Evolutionary conservation across 192 early-diverging fungal species (phyloP).

Genomic region (Diversispora epigaea): DNA sequence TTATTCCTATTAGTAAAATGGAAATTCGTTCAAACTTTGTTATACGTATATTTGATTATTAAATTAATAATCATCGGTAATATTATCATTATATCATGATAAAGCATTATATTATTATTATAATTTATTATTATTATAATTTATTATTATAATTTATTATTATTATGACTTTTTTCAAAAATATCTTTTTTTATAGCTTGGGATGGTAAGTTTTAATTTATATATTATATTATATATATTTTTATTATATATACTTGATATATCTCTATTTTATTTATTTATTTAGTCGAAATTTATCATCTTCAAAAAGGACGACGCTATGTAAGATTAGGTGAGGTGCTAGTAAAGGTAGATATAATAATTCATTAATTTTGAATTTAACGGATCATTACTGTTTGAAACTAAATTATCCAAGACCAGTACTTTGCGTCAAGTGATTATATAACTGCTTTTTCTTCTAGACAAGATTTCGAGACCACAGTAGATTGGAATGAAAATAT

Average conservation of each 20-base stretch:
- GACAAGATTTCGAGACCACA: constrained; percentile 84
- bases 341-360: constrained; percentile 38
- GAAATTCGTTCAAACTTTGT: constrained; percentile 78
- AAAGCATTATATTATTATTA: neutral
- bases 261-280: neutral
- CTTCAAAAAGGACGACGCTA: constrained; percentile 78
- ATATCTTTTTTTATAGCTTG: constrained; percentile 35
- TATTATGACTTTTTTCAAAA: constrained; percentile 2
- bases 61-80: constrained; percentile 46
- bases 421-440: constrained; percentile 74
- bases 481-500: constrained; percentile 93
- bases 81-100: constrained; percentile 3
- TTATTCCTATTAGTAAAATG: constrained; percentile 54
- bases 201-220: constrained; percentile 44
- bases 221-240: no score
- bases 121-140: no score
- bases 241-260: no score
- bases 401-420: constrained; percentile 67
- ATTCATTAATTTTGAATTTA: constrained; percentile 69
- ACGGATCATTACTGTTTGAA: constrained; percentile 74
- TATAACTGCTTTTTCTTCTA: constrained; percentile 66
- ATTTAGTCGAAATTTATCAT: constrained; percentile 89
- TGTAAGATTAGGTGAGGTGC: constrained; percentile 59
- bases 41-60: constrained; percentile 36
- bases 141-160: no score